Conservation (phyloP, 148 eudicot genomes). For the Diospyros lotus region DNA sequence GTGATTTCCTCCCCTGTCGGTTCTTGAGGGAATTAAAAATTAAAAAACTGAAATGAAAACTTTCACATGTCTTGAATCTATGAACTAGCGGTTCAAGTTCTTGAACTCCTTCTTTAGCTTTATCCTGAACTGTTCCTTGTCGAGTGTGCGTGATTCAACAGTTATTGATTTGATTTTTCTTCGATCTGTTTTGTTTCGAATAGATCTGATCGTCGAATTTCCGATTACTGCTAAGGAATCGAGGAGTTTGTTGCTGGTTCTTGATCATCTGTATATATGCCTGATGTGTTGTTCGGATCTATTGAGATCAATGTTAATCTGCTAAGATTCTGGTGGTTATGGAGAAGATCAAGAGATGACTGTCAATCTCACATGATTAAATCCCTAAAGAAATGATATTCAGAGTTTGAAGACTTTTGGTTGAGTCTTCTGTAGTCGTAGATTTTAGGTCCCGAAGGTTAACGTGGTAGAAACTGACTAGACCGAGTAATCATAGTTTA, state of each 20-base stretch:
- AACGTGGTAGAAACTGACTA: constrained; percentile 9
- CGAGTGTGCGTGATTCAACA: neutral
- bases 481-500: neutral
- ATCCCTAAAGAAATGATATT: neutral
- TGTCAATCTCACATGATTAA: constrained; percentile 7
- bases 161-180: neutral
- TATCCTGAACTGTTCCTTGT: neutral
- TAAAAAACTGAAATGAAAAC: neutral
- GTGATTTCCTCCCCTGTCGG: neutral
- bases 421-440: neutral
- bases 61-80: neutral
- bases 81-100: neutral
- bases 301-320: constrained; percentile 26
- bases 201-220: neutral
- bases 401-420: constrained; percentile 15
- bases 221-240: neutral
- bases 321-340: constrained; percentile 47
- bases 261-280: constrained; percentile 17
- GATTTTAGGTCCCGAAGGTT: constrained; percentile 6
- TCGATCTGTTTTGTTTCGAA: neutral
- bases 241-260: constrained; percentile 7
- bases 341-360: constrained; percentile 35
- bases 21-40: neutral
- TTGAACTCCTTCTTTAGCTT: neutral
- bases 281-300: constrained; percentile 21